Percentiles rank a stretch among this genome's conserved stretches.
Conservation (phyloP, 2,329 filamentous ascomycete species). For the Aspergillus sp. region DNA sequence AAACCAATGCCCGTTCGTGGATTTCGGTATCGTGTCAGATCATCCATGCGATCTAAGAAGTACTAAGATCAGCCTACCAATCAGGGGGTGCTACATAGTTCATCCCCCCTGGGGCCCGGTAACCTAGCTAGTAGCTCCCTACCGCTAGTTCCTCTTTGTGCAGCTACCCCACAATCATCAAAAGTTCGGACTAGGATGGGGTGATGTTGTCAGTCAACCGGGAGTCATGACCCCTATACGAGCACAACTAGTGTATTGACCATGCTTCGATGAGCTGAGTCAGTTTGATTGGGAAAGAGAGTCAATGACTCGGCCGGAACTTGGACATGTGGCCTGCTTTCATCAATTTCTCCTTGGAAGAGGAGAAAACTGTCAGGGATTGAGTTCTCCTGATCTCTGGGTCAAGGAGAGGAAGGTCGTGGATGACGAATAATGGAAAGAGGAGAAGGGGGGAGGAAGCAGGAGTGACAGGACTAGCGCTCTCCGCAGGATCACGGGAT, state of each 20-base stretch:
- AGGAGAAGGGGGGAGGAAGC: background rate
- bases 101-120: background rate
- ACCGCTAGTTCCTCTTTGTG: background rate
- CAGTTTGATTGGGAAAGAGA: background rate
- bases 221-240: background rate
- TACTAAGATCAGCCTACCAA: background rate
- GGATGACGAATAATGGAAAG: background rate
- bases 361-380: background rate
- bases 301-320: background rate
- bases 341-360: background rate
- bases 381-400: background rate
- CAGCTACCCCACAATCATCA: background rate
- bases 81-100: background rate
- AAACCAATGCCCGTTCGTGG: background rate
- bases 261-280: background rate
- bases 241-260: background rate
- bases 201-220: background rate
- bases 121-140: background rate
- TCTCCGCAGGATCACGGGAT: constrained; percentile 16
- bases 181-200: too few relatives aligned
- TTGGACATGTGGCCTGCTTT: background rate
- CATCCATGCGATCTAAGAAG: background rate
- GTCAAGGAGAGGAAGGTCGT: background rate
- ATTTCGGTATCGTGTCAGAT: background rate
- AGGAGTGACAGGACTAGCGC: constrained; percentile 4